Evolutionary conservation across 1,284 basidiomycete species (phyloP), one percentile per base, ranked within the genome.

Genomic region (Wolfiporia cocos): DNA sequence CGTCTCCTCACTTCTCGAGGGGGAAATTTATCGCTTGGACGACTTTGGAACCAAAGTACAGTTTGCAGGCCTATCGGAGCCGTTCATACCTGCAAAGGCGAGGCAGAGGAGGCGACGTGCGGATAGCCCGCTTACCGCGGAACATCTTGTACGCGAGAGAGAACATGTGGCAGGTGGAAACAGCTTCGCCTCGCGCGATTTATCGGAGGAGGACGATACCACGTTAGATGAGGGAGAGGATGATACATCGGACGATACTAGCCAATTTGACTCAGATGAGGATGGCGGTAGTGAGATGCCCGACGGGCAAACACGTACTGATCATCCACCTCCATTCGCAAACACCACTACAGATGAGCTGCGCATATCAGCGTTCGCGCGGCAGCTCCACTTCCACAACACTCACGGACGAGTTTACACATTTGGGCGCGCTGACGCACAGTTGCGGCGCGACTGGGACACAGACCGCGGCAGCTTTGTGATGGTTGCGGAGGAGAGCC

Each of bases 11-110:
- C 45, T 70, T 18, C 49, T 73, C 12, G 56, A 59, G 5, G 70
- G 70, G 23, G 63, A 70, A 26, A 61, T 66, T 22, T 50, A 65
- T 24, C 61, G 67, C 17, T 52, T 68, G 7, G 65, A 71, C 50
- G 54, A 68, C 37, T 58, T 70, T 38, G 53, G 58, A 24, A 63
- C 65, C 3, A 62, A 52, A 10, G 29, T 69, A 5, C 51, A 50
- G 12, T 55, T 70, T 36, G 39, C 46, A 37, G 58, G 51, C 3
- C 26, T 53, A 14, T 52, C 49, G 14, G 48, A 50, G 46, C 43
- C 34, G 29, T 19, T 24, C 10, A 11, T 17, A 4, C 3, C 34
- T 18, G 15, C 4, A 19, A 34, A n/a, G 35, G 11, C 15, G 12
- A 24, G 10, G 29, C 37, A 20, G 22, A 33, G 10, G 42, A 30